Evolutionary conservation across 257 asterid species (phyloP).

Genomic region (Oldenlandia corymbosa): DNA sequence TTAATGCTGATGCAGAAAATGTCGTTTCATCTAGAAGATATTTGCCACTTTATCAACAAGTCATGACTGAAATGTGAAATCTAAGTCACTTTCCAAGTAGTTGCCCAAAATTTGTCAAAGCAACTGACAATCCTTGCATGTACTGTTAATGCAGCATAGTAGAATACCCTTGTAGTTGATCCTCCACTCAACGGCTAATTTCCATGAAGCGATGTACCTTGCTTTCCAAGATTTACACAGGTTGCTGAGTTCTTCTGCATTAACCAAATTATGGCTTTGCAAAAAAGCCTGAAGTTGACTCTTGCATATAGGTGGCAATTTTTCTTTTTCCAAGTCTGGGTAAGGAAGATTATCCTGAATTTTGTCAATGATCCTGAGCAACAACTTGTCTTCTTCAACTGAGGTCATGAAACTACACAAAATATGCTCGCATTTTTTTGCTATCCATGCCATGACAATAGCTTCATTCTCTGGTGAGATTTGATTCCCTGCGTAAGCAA

Average conservation of each 20-base stretch:
- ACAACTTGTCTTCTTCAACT: constrained; percentile 44
- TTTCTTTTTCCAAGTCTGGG: constrained; percentile 23
- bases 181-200: constrained; percentile 65
- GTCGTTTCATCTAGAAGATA: neutral
- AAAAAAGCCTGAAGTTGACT: constrained; percentile 41
- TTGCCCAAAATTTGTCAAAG: neutral
- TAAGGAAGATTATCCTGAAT: constrained; percentile 24
- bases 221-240: constrained; percentile 17
- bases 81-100: neutral
- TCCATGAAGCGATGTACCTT: constrained; percentile 45
- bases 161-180: constrained; percentile 49
- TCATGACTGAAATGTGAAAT: too few species aligned
- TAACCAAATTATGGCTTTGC: constrained; percentile 17
- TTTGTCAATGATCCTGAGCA: constrained; percentile 36
- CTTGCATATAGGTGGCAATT: constrained; percentile 13
- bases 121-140: constrained; percentile 7
- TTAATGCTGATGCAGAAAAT: neutral
- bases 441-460: constrained; percentile 45
- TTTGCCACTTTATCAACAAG: neutral
- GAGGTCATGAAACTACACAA: constrained; percentile 41
- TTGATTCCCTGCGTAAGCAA: constrained; percentile 50
- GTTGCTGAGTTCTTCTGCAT: constrained; percentile 8
- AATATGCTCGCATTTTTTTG: constrained; percentile 32
- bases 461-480: constrained; percentile 59
- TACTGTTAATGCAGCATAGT: constrained; percentile 35